Evolutionary conservation across 2,329 filamentous ascomycete species (phyloP).

Genomic region (Colletotrichum coccodes): DNA sequence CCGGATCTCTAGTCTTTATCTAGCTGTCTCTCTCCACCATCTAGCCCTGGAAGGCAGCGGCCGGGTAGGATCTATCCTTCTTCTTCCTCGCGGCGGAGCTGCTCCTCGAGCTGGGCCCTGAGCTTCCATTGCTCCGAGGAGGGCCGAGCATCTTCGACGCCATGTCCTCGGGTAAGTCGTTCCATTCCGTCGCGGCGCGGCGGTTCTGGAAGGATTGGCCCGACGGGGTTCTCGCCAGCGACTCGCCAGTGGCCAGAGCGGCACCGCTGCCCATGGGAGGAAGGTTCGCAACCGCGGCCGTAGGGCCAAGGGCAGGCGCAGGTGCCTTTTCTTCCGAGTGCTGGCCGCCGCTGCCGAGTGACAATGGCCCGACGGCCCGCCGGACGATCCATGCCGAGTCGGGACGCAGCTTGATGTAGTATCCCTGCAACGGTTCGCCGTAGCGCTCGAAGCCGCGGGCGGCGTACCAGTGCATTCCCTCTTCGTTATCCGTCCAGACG

Average conservation of each 20-base stretch:
- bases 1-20: no score
- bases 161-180: constrained; percentile 73
- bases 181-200: constrained; percentile 71
- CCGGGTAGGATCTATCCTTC: constrained; percentile 70
- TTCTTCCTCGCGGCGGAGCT: constrained; percentile 65
- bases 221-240: constrained; percentile 35
- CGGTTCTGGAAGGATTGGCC: constrained; percentile 67
- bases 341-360: constrained; percentile 30
- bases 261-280: constrained; percentile 34
- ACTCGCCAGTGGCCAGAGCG: constrained; percentile 32
- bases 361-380: constrained; percentile 49
- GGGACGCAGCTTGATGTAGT: constrained; percentile 71
- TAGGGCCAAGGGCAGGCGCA: constrained; percentile 36
- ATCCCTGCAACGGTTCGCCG: constrained; percentile 60
- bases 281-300: constrained; percentile 45
- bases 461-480: constrained; percentile 71
- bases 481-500: constrained; percentile 75
- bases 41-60: constrained; percentile 66
- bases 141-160: constrained; percentile 37
- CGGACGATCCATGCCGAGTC: constrained; percentile 70
- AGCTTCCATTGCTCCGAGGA: constrained; percentile 42
- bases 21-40: not conserved
- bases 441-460: constrained; percentile 65
- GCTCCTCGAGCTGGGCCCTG: constrained; percentile 64
- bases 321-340: constrained; percentile 1